Conservation (phyloP, 129 eudicot species). For the Sambucus nigra region DNA sequence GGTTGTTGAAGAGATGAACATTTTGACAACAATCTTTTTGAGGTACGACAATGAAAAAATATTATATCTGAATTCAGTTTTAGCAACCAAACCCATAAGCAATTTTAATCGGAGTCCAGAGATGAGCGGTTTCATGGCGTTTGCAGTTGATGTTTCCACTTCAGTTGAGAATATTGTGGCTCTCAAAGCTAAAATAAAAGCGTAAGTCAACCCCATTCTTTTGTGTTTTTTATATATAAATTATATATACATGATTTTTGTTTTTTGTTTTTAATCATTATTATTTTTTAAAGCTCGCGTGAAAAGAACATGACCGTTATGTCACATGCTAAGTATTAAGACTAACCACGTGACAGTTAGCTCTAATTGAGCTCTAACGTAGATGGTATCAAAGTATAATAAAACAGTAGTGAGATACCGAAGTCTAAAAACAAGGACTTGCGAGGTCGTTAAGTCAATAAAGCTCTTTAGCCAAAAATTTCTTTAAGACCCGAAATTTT, state of each 20-base stretch:
- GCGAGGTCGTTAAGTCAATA: too few relatives aligned
- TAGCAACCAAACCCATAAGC: conserved; percentile 27
- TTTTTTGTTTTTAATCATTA: too few relatives aligned
- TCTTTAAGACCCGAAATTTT: too few relatives aligned
- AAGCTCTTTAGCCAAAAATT: too few relatives aligned
- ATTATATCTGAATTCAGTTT: conserved; percentile 22
- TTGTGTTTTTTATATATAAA: background rate
- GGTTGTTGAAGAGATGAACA: conserved; percentile 35
- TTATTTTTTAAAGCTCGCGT: too few relatives aligned
- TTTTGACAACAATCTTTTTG: conserved; percentile 25
- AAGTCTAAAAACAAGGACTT: background rate
- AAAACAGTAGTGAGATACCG: too few relatives aligned
- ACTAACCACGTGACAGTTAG: too few relatives aligned
- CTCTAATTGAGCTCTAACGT: too few relatives aligned
- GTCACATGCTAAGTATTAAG: too few relatives aligned
- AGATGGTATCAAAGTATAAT: too few relatives aligned
- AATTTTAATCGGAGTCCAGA: conserved; percentile 34
- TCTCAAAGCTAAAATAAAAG: conserved; percentile 21
- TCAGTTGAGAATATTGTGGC: conserved; percentile 22
- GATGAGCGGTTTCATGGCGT: conserved; percentile 25
- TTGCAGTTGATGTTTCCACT: conserved; percentile 26
- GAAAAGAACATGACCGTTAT: too few relatives aligned
- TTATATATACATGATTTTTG: too few relatives aligned
- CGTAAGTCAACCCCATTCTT: conserved; percentile 7
- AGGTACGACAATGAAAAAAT: conserved; percentile 24